Percentiles rank a stretch among this genome's conserved stretches.
Conservation (phyloP, 768 basidiomycete species). For the Lactifluus rugatus region DNA sequence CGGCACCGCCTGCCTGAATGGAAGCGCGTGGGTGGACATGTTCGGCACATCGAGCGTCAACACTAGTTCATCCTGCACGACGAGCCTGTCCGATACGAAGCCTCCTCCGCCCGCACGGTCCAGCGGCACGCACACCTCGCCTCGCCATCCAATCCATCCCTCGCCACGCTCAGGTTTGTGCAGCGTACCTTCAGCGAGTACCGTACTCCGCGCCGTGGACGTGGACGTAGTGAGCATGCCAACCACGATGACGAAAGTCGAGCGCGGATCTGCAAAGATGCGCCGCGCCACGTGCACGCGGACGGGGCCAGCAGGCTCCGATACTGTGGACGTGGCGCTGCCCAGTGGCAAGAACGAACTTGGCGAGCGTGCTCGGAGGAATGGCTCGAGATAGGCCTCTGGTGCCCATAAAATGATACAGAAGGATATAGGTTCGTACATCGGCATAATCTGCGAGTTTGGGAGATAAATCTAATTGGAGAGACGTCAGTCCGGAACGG, state of each 20-base stretch:
- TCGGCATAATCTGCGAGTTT: conserved; percentile 11
- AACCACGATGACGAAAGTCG: conserved; percentile 12
- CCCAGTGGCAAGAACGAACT: conserved; percentile 10
- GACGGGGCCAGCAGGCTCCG: background rate
- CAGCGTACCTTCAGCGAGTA: conserved; percentile 3
- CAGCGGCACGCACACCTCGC: conserved; percentile 5
- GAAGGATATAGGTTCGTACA: conserved; percentile 4
- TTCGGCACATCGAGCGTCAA: conserved; percentile 1
- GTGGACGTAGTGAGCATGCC: background rate
- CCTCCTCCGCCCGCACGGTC: conserved; percentile 4
- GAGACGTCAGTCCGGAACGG: background rate
- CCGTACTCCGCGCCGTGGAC: background rate
- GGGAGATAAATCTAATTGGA: conserved; percentile 11
- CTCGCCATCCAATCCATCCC: conserved; percentile 12
- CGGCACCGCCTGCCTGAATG: conserved; percentile 13
- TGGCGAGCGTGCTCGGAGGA: background rate
- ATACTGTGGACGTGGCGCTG: too few relatives aligned
- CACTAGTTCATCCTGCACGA: conserved; percentile 12
- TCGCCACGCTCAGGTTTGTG: background rate
- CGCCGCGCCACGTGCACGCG: conserved; percentile 8
- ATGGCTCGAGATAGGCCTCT: conserved; percentile 10
- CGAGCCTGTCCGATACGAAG: conserved; percentile 4
- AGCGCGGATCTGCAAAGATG: conserved; percentile 6
- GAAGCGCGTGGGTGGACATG: conserved; percentile 6
- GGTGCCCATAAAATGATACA: conserved; percentile 11